Evolutionary conservation across 2,329 filamentous ascomycete species (phyloP).

Genomic region (Stachybotrys chartarum): DNA sequence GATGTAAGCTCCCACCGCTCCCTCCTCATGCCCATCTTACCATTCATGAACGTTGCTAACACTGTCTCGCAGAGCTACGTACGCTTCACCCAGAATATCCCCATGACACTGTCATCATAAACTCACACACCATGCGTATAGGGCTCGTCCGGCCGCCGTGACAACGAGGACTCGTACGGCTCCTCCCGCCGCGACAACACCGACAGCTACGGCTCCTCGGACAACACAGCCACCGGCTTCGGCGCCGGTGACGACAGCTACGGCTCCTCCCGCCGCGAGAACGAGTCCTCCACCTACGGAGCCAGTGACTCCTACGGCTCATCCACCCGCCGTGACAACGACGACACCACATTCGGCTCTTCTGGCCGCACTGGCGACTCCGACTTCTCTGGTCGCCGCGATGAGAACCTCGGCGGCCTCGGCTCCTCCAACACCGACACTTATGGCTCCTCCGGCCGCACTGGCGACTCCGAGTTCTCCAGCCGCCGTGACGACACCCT

Average conservation of each 20-base stretch:
- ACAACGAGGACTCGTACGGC: slow-evolving; percentile 7
- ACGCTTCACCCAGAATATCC: not conserved
- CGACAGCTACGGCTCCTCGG: not conserved
- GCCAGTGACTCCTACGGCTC: slow-evolving; percentile 10
- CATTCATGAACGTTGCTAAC: not conserved
- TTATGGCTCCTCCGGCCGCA: slow-evolving; percentile 9
- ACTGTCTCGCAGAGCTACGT: not conserved
- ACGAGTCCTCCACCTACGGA: slow-evolving; percentile 10
- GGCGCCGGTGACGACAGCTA: slow-evolving; percentile 2
- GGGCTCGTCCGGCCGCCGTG: slow-evolving; percentile 7
- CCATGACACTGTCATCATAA: not conserved
- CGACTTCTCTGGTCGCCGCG: slow-evolving; percentile 4
- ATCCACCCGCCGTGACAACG: slow-evolving; percentile 2
- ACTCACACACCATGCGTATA: not conserved
- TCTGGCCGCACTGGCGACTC: slow-evolving; percentile 4
- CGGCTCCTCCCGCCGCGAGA: slow-evolving; percentile 10
- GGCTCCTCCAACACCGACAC: slow-evolving; percentile 4
- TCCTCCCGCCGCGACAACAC: slow-evolving; percentile 4
- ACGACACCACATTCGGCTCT: slow-evolving; percentile 10
- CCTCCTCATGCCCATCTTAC: not conserved
- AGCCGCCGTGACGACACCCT: not conserved
- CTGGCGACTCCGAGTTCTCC: not conserved
- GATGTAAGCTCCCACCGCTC: slow-evolving; percentile 2
- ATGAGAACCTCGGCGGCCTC: slow-evolving; percentile 4
- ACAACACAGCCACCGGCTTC: not conserved